Evolutionary conservation across 2,329 filamentous ascomycete genomes (phyloP).

Genomic region (Diaporthe sp.): DNA sequence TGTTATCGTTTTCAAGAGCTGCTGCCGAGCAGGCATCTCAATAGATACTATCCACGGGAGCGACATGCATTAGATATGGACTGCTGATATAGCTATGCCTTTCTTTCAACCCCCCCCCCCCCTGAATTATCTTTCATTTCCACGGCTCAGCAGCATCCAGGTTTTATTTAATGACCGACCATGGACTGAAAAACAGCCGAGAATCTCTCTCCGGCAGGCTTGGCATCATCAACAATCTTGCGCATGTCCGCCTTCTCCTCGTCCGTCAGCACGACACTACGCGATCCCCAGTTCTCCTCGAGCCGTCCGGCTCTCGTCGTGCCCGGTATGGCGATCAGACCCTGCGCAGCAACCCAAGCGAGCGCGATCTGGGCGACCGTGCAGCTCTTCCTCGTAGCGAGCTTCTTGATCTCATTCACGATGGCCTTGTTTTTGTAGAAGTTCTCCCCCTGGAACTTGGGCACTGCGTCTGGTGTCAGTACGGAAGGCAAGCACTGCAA

Average conservation of each 20-base stretch:
- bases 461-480: conserved; percentile 41
- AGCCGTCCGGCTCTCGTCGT: background rate
- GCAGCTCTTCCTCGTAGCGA: conserved; percentile 48
- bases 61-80: background rate
- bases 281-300: conserved; percentile 42
- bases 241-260: conserved; percentile 48
- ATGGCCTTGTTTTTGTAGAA: conserved; percentile 55
- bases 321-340: conserved; percentile 3
- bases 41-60: background rate
- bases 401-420: conserved; percentile 52
- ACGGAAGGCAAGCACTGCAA: background rate
- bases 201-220: conserved; percentile 49
- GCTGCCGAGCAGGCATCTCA: background rate
- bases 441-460: conserved; percentile 54
- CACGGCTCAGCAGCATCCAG: background rate
- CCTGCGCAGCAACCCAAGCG: conserved; percentile 46
- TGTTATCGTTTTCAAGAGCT: background rate
- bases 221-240: conserved; percentile 47
- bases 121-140: background rate
- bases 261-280: conserved; percentile 46
- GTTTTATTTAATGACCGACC: background rate
- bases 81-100: too few species aligned
- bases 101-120: background rate
- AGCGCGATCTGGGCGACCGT: conserved; percentile 46
- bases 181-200: conserved; percentile 8